Base-by-base conservation (phyloP, 257 asterid species). In the Striga asiatica region DNA sequence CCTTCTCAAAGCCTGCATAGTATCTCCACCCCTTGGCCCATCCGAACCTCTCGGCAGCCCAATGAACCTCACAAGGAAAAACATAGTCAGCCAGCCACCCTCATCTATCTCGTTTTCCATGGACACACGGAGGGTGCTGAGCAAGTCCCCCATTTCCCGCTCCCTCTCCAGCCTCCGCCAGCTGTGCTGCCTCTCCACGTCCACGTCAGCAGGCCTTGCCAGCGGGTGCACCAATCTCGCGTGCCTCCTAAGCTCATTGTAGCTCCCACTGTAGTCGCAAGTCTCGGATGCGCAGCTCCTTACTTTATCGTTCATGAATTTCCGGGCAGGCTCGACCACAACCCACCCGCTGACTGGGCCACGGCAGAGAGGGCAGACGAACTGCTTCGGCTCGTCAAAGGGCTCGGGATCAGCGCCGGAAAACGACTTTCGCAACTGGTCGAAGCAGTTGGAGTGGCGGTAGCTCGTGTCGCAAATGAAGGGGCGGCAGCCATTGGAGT, bases 341-440 rank as follows among this genome's bases (percentile, higher is more conserved):
- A 80, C 78, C 94, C 86, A 87, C 16, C 96, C 95, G 61, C 78
- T 53, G 2, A 91, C 81, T 5, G 34, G 39, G 38, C 96, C 96
- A 60, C 96, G 95, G 16, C 98, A 91, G 54, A 91, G 54, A 21
- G 98, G 98, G 60, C 98, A 91, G n/a, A n/a, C n/a, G n/a, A n/a
- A n/a, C n/a, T n/a, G n/a, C n/a, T n/a, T n/a, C n/a, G n/a, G n/a
- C n/a, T n/a, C n/a, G n/a, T n/a, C n/a, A n/a, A n/a, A n/a, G n/a
- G n/a, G n/a, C n/a, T n/a, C n/a, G n/a, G n/a, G n/a, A n/a, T n/a
- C n/a, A n/a, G n/a, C n/a, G n/a, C n/a, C n/a, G n/a, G n/a, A n/a
- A n/a, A n/a, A n/a, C n/a, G n/a, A n/a, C n/a, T n/a, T n/a, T n/a
- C n/a, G n/a, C n/a, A n/a, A n/a, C n/a, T n/a, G n/a, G n/a, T n/a